These are phyloP conservation scores for Pochonia chlamydosporia DNA, from an alignment of 2,329 filamentous ascomycete species.

Conservation along the genomic window DNA sequence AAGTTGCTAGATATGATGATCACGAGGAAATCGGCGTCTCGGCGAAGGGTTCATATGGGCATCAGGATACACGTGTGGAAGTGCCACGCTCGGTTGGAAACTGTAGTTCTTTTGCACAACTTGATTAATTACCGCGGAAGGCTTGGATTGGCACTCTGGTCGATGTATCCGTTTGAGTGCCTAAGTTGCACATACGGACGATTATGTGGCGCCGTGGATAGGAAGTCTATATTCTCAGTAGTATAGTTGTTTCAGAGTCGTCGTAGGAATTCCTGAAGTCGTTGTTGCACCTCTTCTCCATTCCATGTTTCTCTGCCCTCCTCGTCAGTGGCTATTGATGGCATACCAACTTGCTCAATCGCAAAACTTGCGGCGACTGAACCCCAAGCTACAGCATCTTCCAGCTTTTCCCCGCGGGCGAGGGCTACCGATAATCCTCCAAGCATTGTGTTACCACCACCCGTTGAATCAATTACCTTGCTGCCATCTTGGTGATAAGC, in stretches of 20 bases:
- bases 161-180: too few relatives aligned
- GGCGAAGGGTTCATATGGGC: not conserved
- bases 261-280: conserved; percentile 45
- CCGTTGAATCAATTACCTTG: conserved; percentile 83
- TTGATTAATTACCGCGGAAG: too few relatives aligned
- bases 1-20: conserved; percentile 13
- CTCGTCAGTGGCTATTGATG: conserved; percentile 43
- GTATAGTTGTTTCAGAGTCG: conserved; percentile 23
- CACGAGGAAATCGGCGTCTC: not conserved
- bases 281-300: conserved; percentile 44
- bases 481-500: conserved; percentile 56
- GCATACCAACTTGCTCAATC: conserved; percentile 90
- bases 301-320: conserved; percentile 56
- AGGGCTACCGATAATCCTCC: conserved; percentile 53
- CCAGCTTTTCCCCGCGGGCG: conserved; percentile 52
- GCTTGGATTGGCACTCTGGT: too few relatives aligned
- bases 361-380: conserved; percentile 83
- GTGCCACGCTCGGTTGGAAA: too few relatives aligned
- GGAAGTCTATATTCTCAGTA: too few relatives aligned
- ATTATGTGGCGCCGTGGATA: too few relatives aligned
- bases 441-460: conserved; percentile 88
- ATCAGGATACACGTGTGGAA: not conserved
- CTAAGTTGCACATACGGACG: too few relatives aligned
- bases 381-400: conserved; percentile 72
- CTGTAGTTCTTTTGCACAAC: too few relatives aligned